These are phyloP conservation scores for Protomyces lactucae-debilis DNA, from an alignment of 1,139 yeast species.

Conservation along the genomic window DNA sequence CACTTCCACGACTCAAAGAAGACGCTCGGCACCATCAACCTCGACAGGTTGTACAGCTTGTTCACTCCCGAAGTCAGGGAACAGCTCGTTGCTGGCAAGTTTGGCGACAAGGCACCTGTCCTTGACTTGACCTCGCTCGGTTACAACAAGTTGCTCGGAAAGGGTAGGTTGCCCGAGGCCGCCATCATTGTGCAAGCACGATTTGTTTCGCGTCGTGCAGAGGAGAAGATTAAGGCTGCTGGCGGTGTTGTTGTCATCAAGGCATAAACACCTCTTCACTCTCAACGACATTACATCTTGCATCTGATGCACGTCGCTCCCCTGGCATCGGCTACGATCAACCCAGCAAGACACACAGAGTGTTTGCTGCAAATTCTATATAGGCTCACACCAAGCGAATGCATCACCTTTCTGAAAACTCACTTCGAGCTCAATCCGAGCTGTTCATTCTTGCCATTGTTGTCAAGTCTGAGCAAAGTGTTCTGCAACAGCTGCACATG, in stretches of 20 bases:
- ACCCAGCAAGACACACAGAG: no score
- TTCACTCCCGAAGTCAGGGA: conserved; percentile 94
- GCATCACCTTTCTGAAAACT: not conserved
- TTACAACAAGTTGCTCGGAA: conserved; percentile 99
- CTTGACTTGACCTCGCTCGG: conserved; percentile 45
- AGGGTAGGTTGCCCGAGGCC: conserved; percentile 96
- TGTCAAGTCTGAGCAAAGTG: not conserved
- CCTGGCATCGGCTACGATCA: not conserved
- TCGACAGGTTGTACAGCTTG: conserved; percentile 98
- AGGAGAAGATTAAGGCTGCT: conserved; percentile 99
- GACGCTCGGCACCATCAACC: conserved; percentile 80
- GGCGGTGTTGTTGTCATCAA: conserved; percentile 99
- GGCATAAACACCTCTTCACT: conserved; percentile 56
- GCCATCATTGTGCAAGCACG: conserved; percentile 99
- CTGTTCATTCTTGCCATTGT: not conserved
- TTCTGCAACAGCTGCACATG: not conserved
- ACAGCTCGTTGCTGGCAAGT: conserved; percentile 79
- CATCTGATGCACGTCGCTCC: not conserved
- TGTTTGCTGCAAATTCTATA: no score
- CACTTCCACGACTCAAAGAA: conserved; percentile 92
- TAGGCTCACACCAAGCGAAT: not conserved
- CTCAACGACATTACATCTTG: not conserved
- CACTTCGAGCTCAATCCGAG: conserved; percentile 3
- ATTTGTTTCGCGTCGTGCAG: conserved; percentile 98
- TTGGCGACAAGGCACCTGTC: conserved; percentile 81